Evolutionary conservation across 305 asterid species (phyloP), one percentile per base, ranked within the genome.

Genomic region (Rubia occidens): DNA sequence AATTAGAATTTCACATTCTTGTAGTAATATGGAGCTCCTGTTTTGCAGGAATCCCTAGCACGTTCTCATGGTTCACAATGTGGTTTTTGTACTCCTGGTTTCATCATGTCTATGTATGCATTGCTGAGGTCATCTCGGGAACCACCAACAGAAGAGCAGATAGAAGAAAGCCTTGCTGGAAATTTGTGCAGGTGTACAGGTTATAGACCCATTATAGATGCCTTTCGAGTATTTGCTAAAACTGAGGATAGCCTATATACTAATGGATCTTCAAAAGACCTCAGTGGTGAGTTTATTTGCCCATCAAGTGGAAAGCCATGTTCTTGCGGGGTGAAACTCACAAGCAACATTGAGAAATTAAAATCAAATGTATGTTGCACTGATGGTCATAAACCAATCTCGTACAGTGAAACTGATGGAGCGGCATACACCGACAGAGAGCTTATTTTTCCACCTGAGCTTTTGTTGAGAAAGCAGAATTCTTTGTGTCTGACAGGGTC

Each of bases 11-110:
- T 58, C 53, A 29, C 60, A 39, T 55, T 68, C 67, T 47, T 66
- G 44, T 73, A 29, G 65, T 81, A 17, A 74, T 71, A 20, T 61
- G 44, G 71, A 66, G 54, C 54, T 67, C 55, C 59, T 71, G 70
- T 74, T 72, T 62, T 79, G 42, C 85, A 93, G 98, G 98, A 93
- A 81, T 84, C 95, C 43, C 77, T 93, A 75, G 97, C 97, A 66
- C 82, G 72, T 17, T 76, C 90, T 61, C 98, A 93, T 82, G 98
- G 97, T 71, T 90, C 98, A 17, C 98, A 93, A 74, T 93, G 98
- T 66, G 98, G 98, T 64, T 93, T 90, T 78, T 93, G 98, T 83
- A 93, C 97, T 65, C 98, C 98, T 74, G 98, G 98, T 78, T 93
- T 93, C 74, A 69, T 90, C 56, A 93, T 93, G 96, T 93, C 98